phyloP scores from a whole-genome alignment of 2,329 filamentous ascomycete genomes.

The Fusarium musae region DNA sequence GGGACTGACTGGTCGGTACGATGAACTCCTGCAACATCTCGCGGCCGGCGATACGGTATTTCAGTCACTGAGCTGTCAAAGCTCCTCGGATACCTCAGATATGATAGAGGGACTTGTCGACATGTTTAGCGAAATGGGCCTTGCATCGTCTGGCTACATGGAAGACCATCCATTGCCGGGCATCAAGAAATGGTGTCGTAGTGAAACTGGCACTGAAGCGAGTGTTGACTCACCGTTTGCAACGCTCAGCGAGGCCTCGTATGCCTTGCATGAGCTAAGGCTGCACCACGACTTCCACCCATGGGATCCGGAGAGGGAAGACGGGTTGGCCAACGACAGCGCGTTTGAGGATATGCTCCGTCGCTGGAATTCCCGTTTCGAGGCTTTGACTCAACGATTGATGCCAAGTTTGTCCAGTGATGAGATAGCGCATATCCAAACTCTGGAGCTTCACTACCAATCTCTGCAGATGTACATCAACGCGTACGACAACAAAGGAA shows the following conservation, averaged over 20 bases:
- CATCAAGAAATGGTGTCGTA: neutral
- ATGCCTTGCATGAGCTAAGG: neutral
- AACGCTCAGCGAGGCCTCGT: neutral
- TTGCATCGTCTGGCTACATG: neutral
- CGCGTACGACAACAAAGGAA: neutral
- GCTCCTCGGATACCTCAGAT: rapidly evolving
- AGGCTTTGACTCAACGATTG: neutral
- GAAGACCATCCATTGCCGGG: neutral
- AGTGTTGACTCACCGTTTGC: rapidly evolving
- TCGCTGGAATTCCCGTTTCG: neutral
- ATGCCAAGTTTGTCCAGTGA: rapidly evolving
- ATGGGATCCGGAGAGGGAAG: neutral
- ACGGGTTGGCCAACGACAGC: neutral
- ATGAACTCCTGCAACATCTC: constrained; percentile 2
- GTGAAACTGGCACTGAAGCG: neutral
- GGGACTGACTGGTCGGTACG: constrained; percentile 3
- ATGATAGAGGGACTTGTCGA: neutral
- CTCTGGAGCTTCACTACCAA: neutral
- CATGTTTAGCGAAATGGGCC: neutral
- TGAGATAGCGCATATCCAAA: neutral
- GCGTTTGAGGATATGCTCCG: neutral
- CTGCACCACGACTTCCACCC: constrained; percentile 1
- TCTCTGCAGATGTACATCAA: neutral
- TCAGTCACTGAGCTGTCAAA: neutral
- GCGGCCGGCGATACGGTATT: constrained; percentile 2